These are phyloP conservation scores for Collybiopsis luxurians DNA, from an alignment of 768 basidiomycete genomes.

Conservation along the genomic window DNA sequence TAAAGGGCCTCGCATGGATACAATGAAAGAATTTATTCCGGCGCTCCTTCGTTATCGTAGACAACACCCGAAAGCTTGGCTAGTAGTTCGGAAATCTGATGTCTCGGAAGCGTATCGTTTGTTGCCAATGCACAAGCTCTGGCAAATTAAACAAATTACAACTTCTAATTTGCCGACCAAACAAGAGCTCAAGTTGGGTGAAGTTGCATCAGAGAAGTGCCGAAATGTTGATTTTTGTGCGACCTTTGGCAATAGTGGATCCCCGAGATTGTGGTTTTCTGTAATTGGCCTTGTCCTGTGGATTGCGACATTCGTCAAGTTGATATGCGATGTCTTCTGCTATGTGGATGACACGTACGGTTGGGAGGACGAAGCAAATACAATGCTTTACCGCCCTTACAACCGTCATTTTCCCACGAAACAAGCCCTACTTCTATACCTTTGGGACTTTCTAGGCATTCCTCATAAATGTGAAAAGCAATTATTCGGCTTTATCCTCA, in stretches of 20 bases:
- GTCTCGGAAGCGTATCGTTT: constrained; percentile 32
- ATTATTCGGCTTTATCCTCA: constrained; percentile 14
- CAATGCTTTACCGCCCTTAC: not conserved
- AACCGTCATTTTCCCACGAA: constrained; percentile 9
- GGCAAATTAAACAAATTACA: constrained; percentile 40
- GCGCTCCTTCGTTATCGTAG: not conserved
- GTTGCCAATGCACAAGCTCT: constrained; percentile 33
- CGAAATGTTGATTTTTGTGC: constrained; percentile 20
- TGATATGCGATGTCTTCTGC: not conserved
- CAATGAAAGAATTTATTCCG: not conserved
- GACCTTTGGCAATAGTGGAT: constrained; percentile 21
- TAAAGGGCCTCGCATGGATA: not conserved
- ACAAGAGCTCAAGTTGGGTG: not conserved
- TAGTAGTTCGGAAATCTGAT: constrained; percentile 33
- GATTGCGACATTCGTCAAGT: not conserved
- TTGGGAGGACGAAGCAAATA: not conserved
- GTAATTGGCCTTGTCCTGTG: constrained; percentile 26
- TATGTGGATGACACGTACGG: not conserved
- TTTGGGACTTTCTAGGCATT: constrained; percentile 27
- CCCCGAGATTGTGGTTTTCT: constrained; percentile 22
- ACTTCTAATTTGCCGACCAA: constrained; percentile 16
- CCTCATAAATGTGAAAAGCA: constrained; percentile 29
- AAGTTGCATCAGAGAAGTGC: not conserved
- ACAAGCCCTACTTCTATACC: constrained; percentile 21
- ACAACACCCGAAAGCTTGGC: not conserved